Base-by-base conservation (phyloP, 352 stramenopile species). In the Plasmopara muralis region DNA sequence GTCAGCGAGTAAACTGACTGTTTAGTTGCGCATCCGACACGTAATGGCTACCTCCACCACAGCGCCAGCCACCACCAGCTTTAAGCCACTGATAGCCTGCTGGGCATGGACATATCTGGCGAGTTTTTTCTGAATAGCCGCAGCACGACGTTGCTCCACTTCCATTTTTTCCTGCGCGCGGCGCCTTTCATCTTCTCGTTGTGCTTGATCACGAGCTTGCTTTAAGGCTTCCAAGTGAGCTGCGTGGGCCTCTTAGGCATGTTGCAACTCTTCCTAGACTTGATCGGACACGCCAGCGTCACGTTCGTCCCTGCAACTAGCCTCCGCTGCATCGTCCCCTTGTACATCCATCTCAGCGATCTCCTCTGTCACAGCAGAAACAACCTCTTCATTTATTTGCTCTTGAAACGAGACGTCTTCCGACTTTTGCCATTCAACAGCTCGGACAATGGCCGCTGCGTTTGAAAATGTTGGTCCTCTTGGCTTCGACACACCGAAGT, bases 41-140 rank as follows among this genome's bases (percentile, higher is more conserved):
- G 31, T 70, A 86, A 55, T 95, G 85, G 12, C 61, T 74, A 9
- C 87, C 87, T 25, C 69, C 87, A n/a, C 38, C 64, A 42, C 87
- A 96, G 5, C 87, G 74, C 85, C 83, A 96, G 5, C 83, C 83
- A 9, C 47, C 46, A 4, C 70, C 69, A 5, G 59, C 49, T 28
- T 87, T 72, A 20, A 64, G 62, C 84, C 87, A 96, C 4, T 72
- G 51, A 31, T 63, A 96, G 0, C 83, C 85, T 9, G 53, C 56
- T 4, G 77, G 79, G 28, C 87, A 96, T 16, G 70, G 69, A 47
- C 69, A 72, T 13, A 95, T 56, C 0, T 49, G 67, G 25, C 72
- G 77, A 9, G 95, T 69, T 37, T 80, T 80, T 85, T 64, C 55
- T 90, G 78, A 12, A 76, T 52, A 4, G 66, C 67, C 16, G 38